Conservation (phyloP, 148 eudicot species). For the Persicaria maculosa region DNA sequence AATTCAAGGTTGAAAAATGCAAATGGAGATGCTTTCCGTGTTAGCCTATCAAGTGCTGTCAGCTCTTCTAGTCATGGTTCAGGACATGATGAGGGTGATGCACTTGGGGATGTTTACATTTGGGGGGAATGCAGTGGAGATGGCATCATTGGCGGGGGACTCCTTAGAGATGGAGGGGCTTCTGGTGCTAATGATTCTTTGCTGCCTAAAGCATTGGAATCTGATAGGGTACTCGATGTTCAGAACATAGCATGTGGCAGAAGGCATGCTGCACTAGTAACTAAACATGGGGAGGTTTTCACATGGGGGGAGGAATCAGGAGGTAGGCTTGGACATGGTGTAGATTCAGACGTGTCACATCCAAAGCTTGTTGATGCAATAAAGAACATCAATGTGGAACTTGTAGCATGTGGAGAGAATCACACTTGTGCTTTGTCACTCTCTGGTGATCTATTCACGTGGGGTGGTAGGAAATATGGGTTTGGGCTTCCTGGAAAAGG, state of each 20-base stretch:
- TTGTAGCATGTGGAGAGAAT: constrained; percentile 68
- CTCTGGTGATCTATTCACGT: constrained; percentile 63
- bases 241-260: constrained; percentile 59
- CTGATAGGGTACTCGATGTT: constrained; percentile 49
- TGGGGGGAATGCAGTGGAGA: constrained; percentile 70
- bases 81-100: constrained; percentile 47
- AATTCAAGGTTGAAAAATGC: constrained; percentile 33
- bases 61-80: constrained; percentile 69
- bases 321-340: constrained; percentile 78
- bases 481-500: constrained; percentile 64
- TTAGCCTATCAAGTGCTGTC: constrained; percentile 62
- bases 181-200: constrained; percentile 29
- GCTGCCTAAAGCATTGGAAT: constrained; percentile 53
- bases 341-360: constrained; percentile 44
- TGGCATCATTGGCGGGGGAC: constrained; percentile 48
- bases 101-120: constrained; percentile 50
- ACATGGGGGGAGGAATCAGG: constrained; percentile 76
- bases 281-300: constrained; percentile 62
- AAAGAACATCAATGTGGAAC: constrained; percentile 35
- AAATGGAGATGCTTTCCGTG: constrained; percentile 45
- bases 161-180: constrained; percentile 25
- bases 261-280: constrained; percentile 56
- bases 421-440: constrained; percentile 62
- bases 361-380: constrained; percentile 57
- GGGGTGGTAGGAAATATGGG: constrained; percentile 60